Base-by-base conservation (phyloP, 129 eudicot genomes). In the Ambrosia artemisiifolia region DNA sequence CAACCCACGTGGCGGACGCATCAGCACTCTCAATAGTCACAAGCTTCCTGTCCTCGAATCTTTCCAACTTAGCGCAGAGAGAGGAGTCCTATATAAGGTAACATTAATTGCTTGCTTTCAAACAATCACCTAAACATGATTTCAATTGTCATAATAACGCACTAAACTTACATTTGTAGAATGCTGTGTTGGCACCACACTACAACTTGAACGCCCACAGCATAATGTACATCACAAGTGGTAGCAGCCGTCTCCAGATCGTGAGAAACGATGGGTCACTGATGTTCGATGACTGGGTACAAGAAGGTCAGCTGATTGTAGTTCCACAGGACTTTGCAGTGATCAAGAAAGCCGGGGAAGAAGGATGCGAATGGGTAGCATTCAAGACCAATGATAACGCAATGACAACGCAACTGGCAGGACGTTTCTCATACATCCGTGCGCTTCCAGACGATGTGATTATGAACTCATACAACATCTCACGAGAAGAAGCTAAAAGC, bases 301-400 rank as follows among this genome's bases (percentile, higher is more conserved):
- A 57, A 7, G 75, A 83, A 67, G 89, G 89, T 51, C 91, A 87
- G 64, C 46, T 91, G 6, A 42, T 91, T 42, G 76, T 91, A 8
- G 82, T 91, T 12, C 97, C 97, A 64, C 95, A 91, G 53, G 79
- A 83, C 83, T 87, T 79, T 69, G 97, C 83, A 7, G 86, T 83
- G 51, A 8, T 83, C 3, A 85, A 83, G 82, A 85, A 81, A 72
- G 97, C 97, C 0, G 72, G 83, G 1, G 67, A 83, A n/a, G 59
- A 83, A 49, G 97, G 97, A 2, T 76, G 82, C 55, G 95, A 87
- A 71, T 91, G 83, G 84, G 76, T 91, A 12, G 75, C 83, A 8
- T 91, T 91, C 82, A 81, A 77, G 82, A 91, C 97, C 10, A 85
- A 68, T 28, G 87, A 83, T 65, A 75, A 87, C 28, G 88, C 94